phyloP scores from a whole-genome alignment of 2,329 filamentous ascomycete genomes.

The Myriosclerotinia duriaeana region DNA sequence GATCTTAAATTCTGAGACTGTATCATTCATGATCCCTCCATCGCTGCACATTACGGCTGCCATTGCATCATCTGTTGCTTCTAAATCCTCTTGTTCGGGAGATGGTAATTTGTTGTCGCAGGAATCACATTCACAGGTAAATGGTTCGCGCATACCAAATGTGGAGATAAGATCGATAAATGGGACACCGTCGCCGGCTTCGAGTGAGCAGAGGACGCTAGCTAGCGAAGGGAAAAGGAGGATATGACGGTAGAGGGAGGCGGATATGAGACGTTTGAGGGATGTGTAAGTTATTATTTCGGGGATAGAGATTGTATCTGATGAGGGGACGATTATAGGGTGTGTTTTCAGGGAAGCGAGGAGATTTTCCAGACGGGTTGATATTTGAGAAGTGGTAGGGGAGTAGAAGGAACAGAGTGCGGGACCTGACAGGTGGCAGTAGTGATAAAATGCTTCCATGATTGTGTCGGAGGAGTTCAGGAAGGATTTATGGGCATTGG shows the following conservation, averaged over 20 bases:
- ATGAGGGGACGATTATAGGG: constrained; percentile 34
- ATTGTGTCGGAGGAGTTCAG: constrained; percentile 38
- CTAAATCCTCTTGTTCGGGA: constrained; percentile 24
- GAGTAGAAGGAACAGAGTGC: constrained; percentile 34
- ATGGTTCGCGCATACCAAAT: constrained; percentile 24
- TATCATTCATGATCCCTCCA: constrained; percentile 29
- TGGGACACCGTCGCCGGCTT: constrained; percentile 46
- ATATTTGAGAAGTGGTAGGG: constrained; percentile 31
- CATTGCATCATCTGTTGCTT: constrained; percentile 33
- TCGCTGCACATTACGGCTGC: constrained; percentile 39
- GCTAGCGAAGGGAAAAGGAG: constrained; percentile 38
- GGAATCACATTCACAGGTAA: constrained; percentile 21
- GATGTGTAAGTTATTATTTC: constrained; percentile 39
- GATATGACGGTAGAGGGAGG: constrained; percentile 38
- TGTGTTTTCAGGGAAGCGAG: constrained; percentile 44
- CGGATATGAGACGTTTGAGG: constrained; percentile 35
- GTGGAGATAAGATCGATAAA: constrained; percentile 38
- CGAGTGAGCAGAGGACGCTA: constrained; percentile 34
- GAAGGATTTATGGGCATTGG: constrained; percentile 46
- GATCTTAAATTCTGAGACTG: constrained; percentile 32
- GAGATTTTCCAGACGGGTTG: constrained; percentile 39
- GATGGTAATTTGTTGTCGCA: constrained; percentile 10
- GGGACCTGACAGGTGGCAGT: constrained; percentile 41
- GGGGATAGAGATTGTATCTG: constrained; percentile 21
- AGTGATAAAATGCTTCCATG: constrained; percentile 36